phyloP scores from a whole-genome alignment of 371 early-diverging fungal genomes.

The Conidiobolus incongruus region DNA sequence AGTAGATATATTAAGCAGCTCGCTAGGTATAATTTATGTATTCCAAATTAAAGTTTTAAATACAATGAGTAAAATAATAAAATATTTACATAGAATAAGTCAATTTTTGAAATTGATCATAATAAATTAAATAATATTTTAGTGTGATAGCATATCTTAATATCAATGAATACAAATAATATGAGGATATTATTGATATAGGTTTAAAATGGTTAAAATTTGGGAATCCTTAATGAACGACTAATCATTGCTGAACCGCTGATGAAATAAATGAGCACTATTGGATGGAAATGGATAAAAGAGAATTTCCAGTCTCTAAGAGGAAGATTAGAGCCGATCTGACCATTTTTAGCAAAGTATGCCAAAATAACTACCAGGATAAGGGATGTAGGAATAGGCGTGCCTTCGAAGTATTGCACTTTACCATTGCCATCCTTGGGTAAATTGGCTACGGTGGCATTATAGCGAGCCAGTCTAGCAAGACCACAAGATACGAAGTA shows the following conservation, averaged over 20 bases:
- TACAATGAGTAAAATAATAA: no score
- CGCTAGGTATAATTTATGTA: no score
- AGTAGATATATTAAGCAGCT: no score
- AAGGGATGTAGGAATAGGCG: slow-evolving; percentile 68
- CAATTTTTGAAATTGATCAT: no score
- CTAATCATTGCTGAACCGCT: slow-evolving; percentile 67
- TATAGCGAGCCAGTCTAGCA: slow-evolving; percentile 70
- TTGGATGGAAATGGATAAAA: slow-evolving; percentile 30
- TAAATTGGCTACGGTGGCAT: slow-evolving; percentile 58
- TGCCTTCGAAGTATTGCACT: slow-evolving; percentile 68
- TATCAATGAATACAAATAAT: no score
- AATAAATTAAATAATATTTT: no score
- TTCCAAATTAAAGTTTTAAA: no score
- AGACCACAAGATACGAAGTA: slow-evolving; percentile 80
- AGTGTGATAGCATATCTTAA: no score
- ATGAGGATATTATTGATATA: no score
- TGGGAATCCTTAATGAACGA: slow-evolving; percentile 38
- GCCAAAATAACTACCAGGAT: slow-evolving; percentile 40
- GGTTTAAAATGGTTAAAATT: slow-evolving; percentile 13
- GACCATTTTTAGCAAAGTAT: slow-evolving; percentile 28
- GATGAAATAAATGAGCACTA: slow-evolving; percentile 47
- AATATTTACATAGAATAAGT: no score
- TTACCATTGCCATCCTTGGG: slow-evolving; percentile 59
- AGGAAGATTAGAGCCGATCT: slow-evolving; percentile 22
- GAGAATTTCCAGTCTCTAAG: slow-evolving; percentile 18